Evolutionary conservation across 2,329 filamentous ascomycete genomes (phyloP), one percentile per base, ranked within the genome.

Genomic region (Sarocladium oryzae): DNA sequence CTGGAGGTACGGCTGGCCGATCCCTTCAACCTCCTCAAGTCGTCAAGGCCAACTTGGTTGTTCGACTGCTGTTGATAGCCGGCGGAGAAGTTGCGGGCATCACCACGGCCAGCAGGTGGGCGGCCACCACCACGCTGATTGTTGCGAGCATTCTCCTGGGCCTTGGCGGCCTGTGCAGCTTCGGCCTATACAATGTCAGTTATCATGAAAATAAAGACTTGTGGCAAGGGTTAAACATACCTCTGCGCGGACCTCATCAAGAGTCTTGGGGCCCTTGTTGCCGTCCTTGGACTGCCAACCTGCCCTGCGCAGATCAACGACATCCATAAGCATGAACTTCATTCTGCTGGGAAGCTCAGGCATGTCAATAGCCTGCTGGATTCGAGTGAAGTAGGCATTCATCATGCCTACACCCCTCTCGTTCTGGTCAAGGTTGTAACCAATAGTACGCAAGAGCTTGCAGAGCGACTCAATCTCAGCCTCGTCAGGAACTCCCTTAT

Each of bases 201-300:
- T n/a, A 55, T n/a, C n/a, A n/a, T n/a, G n/a, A n/a, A n/a, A n/a
- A n/a, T n/a, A n/a, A n/a, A n/a, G n/a, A n/a, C n/a, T n/a, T n/a
- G n/a, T n/a, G n/a, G n/a, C n/a, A n/a, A n/a, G n/a, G n/a, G n/a
- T n/a, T n/a, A n/a, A 16, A 50, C 77, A 63, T 73, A 84, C 82
- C 71, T 89, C 86, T 59, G 85, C 86, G 66, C 90, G 88, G 58
- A 99, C 88, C 72, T 97, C 88, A 3, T 90, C 84, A 50, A 99
- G 86, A 8, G 93, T 99, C 84, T 96, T 96, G 53, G 93, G 93
- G 33, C 93, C 93, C 77, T 97, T 97, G 72, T 91, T 87, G 51
- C 76, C 73, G 66, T 95, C 89, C 77, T 96, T 96, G 52, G 89
- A 90, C 55, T 79, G 70, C 93, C 93, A 99, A 65, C 80, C 77